These are phyloP conservation scores for Penicillium canescens DNA, from an alignment of 495 filamentous ascomycete genomes.

Conservation along the genomic window DNA sequence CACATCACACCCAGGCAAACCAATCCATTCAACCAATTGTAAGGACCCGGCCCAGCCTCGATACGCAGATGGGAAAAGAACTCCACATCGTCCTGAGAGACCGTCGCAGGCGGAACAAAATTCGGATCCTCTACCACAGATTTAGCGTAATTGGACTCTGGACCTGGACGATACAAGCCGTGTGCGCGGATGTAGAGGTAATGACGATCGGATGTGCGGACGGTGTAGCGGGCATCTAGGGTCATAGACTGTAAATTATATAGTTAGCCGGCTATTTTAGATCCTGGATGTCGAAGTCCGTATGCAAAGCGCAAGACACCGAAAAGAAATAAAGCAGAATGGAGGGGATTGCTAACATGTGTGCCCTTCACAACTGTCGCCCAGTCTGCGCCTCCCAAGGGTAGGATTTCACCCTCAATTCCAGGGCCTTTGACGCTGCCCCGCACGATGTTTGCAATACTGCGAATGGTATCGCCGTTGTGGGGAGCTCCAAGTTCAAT, in stretches of 20 bases:
- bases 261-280: not conserved
- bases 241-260: constrained; percentile 27
- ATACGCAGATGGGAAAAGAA: constrained; percentile 35
- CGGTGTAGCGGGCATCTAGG: constrained; percentile 33
- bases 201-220: constrained; percentile 24
- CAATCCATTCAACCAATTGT: constrained; percentile 37
- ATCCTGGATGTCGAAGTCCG: no score
- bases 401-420: constrained; percentile 25
- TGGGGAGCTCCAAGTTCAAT: constrained; percentile 28
- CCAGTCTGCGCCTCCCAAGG: constrained; percentile 33
- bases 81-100: constrained; percentile 31
- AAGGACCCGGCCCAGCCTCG: constrained; percentile 27
- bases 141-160: constrained; percentile 29
- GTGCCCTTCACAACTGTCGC: constrained; percentile 33
- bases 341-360: constrained; percentile 16
- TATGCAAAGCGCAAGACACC: no score
- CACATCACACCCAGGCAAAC: constrained; percentile 36
- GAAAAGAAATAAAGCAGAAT: not conserved
- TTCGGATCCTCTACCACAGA: constrained; percentile 20
- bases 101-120: constrained; percentile 16
- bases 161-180: constrained; percentile 33
- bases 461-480: constrained; percentile 24
- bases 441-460: constrained; percentile 28
- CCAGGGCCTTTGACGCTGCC: constrained; percentile 29
- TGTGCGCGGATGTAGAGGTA: constrained; percentile 35